Conservation (phyloP, 768 basidiomycete genomes). For the Leucocoprinus leucothites region DNA sequence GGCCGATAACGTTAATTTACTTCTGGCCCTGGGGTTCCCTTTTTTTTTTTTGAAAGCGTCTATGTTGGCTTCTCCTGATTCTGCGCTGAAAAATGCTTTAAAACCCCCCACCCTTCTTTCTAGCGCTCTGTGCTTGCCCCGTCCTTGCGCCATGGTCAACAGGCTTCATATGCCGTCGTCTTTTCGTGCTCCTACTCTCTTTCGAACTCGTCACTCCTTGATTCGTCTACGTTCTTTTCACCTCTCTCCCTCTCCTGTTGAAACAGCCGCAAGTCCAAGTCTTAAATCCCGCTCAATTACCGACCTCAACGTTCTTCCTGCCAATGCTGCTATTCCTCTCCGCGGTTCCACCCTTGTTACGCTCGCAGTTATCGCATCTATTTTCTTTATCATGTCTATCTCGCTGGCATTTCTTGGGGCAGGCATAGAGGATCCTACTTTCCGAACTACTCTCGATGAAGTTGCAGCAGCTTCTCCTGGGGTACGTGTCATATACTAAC, state of each 20-base stretch:
- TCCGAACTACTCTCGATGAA: constrained; percentile 36
- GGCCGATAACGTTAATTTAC: not conserved
- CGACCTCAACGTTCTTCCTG: constrained; percentile 8
- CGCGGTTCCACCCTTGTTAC: constrained; percentile 28
- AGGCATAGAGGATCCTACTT: constrained; percentile 36
- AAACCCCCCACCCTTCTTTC: too few relatives aligned
- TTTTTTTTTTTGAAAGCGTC: too few relatives aligned
- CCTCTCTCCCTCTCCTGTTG: constrained; percentile 30
- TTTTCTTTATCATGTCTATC: constrained; percentile 46
- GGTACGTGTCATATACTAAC: constrained; percentile 26
- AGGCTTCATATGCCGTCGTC: constrained; percentile 20
- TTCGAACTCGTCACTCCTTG: constrained; percentile 33
- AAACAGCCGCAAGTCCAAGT: constrained; percentile 8
- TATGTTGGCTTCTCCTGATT: too few relatives aligned
- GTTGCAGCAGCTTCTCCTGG: constrained; percentile 42
- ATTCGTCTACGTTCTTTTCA: constrained; percentile 42
- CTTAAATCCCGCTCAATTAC: not conserved
- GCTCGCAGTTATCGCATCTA: constrained; percentile 40
- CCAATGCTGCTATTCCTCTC: constrained; percentile 24
- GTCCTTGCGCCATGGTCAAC: constrained; percentile 8
- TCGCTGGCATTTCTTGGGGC: constrained; percentile 48
- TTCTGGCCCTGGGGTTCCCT: too few relatives aligned
- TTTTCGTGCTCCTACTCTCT: constrained; percentile 26
- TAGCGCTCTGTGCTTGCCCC: too few relatives aligned
- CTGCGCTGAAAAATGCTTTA: too few relatives aligned